Percentiles rank a stretch among this genome's conserved stretches.
phyloP scores from a whole-genome alignment of 2,329 filamentous ascomycete species.

The Cladosporium cucumerinum region DNA sequence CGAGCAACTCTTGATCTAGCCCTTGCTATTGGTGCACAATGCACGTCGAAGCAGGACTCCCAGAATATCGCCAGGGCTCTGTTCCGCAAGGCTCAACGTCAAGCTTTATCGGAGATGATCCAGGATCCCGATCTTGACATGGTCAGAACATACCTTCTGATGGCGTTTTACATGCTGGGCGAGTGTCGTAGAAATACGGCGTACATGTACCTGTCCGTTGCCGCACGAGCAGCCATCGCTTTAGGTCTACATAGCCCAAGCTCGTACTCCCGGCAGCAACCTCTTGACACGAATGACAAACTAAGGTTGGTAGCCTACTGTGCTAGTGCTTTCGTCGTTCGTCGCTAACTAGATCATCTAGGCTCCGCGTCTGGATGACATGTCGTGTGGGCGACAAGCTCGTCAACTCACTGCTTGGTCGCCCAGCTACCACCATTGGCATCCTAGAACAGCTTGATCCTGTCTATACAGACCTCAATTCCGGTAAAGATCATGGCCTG shows the following conservation, averaged over 20 bases:
- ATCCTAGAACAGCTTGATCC: conserved; percentile 18
- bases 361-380: conserved; percentile 13
- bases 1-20: conserved; percentile 36
- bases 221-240: conserved; percentile 55
- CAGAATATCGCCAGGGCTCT: conserved; percentile 35
- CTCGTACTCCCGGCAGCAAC: conserved; percentile 21
- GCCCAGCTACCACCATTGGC: conserved; percentile 23
- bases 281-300: conserved; percentile 19
- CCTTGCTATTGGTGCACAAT: conserved; percentile 54
- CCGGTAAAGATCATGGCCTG: background rate
- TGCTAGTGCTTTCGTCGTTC: conserved; percentile 18
- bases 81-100: conserved; percentile 49
- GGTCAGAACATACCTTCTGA: conserved; percentile 52
- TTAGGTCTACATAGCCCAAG: conserved; percentile 50
- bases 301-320: conserved; percentile 14
- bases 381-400: conserved; percentile 13
- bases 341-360: conserved; percentile 16
- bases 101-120: conserved; percentile 51
- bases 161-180: conserved; percentile 59
- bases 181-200: conserved; percentile 58
- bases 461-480: background rate
- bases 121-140: conserved; percentile 54
- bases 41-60: conserved; percentile 27
- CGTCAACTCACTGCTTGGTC: conserved; percentile 21
- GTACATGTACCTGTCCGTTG: conserved; percentile 62